Conservation (phyloP, 2,329 filamentous ascomycete species). For the Nothomitra cinnamomea region DNA sequence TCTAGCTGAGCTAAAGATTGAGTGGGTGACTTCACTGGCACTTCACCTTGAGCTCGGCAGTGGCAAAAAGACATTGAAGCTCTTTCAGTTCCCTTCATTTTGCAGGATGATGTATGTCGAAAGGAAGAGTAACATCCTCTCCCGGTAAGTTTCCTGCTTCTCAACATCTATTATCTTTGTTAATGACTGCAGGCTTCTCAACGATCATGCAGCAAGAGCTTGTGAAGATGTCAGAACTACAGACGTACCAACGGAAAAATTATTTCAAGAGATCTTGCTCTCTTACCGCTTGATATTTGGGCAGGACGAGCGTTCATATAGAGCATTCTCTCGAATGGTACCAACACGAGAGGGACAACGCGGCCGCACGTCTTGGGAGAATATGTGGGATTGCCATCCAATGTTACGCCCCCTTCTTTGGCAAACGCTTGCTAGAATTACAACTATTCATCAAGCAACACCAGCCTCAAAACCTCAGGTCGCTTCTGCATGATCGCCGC, state of each 20-base stretch:
- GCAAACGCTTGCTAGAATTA: neutral
- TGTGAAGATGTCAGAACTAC: neutral
- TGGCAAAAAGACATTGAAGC: constrained; percentile 7
- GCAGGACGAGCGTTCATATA: constrained; percentile 8
- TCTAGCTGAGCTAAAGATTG: constrained; percentile 7
- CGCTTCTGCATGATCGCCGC: neutral
- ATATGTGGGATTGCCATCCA: constrained; percentile 6
- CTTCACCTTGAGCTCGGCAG: constrained; percentile 9
- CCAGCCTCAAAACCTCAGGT: neutral
- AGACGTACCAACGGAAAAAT: constrained; percentile 1
- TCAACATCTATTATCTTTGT: neutral
- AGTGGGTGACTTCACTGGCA: constrained; percentile 7
- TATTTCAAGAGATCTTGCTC: constrained; percentile 11
- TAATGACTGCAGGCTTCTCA: neutral
- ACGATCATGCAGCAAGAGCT: neutral
- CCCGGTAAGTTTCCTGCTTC: neutral
- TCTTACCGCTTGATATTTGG: constrained; percentile 14
- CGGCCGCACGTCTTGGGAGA: neutral
- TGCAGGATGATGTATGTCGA: constrained; percentile 6
- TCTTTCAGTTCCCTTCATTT: constrained; percentile 10
- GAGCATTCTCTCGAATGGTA: constrained; percentile 5
- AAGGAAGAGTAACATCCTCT: neutral
- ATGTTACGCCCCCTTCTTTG: constrained; percentile 8
- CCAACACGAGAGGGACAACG: neutral
- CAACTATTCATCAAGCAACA: neutral